Evolutionary conservation across 2,329 filamentous ascomycete genomes (phyloP), one percentile per base, ranked within the genome.

Genomic region (Zymoseptoria pseudotritici): DNA sequence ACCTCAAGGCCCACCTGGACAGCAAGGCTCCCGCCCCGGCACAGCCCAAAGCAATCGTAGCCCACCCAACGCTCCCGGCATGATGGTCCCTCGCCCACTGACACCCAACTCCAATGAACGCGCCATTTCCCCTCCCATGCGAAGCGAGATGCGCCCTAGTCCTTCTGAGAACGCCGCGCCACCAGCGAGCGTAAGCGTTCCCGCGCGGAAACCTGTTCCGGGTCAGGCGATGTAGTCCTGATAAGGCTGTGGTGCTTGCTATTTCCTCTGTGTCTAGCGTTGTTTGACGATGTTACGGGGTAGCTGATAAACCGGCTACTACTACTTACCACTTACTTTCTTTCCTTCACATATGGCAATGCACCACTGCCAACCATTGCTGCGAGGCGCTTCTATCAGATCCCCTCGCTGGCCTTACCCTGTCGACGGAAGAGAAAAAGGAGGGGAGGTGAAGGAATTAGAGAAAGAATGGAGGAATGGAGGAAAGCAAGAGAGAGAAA

Each of bases 1-100:
- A 53, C 80, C 80, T 56, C 78, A 79, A 62, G 82, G 83, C 46
- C 83, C 85, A 56, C 84, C 81, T 62, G 64, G 61, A 54, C 61
- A 73, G 26, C 58, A 57, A 42, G 57, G 61, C 49, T 57, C 57
- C 56, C 60, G 63, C 29, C 62, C 65, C 19, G 59, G 61, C 21
- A 60, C 66, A 31, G 62, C 66, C 62, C 71, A 53, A 24, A 69
- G 65, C 63, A 70, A 57, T 66, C 71, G 59, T 71, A 74, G 51
- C 72, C 76, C 65, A 72, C 68, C 58, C 71, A 74, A 29, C 72
- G 74, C n/a, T 69, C 72, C 66, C 17, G 58, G 56, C 46, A 59
- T 59, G 58, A 65, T 65, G 63, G 50, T 60, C 9, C 63, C 63
- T 3, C 63, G 63, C 53, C 62, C 63, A 20, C 62, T 65, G 4